A percentile compares a stretch with the other conserved stretches of the same genome.
Conservation (phyloP, 495 filamentous ascomycete genomes). For the Neurospora sublineolata region DNA sequence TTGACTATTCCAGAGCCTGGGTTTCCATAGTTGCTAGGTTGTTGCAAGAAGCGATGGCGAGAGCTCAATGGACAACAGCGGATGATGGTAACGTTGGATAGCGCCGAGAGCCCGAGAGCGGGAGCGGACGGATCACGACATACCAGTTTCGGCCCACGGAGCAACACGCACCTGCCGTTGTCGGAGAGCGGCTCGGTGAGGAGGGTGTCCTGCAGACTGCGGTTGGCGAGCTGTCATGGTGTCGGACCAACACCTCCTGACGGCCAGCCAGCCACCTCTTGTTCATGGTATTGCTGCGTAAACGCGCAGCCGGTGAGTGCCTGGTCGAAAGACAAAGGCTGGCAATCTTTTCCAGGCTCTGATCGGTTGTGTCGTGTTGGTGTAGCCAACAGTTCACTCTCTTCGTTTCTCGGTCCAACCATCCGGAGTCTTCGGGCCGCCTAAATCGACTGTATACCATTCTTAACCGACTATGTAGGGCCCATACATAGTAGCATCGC, state of each 20-base stretch:
- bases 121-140: neutral
- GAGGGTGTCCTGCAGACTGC: neutral
- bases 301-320: neutral
- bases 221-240: neutral
- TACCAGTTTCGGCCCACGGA: neutral
- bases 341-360: neutral
- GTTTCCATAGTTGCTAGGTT: neutral
- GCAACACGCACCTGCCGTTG: neutral
- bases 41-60: neutral
- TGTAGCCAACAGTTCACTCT: neutral
- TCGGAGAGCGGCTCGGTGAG: neutral
- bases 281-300: neutral
- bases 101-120: neutral
- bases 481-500: neutral
- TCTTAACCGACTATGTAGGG: too few relatives aligned
- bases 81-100: neutral
- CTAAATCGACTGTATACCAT: too few relatives aligned
- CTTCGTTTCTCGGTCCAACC: neutral
- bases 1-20: neutral
- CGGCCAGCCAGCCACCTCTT: neutral
- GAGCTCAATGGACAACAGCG: neutral
- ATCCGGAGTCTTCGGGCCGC: too few relatives aligned
- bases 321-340: neutral
- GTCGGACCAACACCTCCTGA: neutral
- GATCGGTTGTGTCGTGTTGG: neutral